Evolutionary conservation across 371 early-diverging fungal species (phyloP), one percentile per base, ranked within the genome.

Genomic region (Mortierella sp.): DNA sequence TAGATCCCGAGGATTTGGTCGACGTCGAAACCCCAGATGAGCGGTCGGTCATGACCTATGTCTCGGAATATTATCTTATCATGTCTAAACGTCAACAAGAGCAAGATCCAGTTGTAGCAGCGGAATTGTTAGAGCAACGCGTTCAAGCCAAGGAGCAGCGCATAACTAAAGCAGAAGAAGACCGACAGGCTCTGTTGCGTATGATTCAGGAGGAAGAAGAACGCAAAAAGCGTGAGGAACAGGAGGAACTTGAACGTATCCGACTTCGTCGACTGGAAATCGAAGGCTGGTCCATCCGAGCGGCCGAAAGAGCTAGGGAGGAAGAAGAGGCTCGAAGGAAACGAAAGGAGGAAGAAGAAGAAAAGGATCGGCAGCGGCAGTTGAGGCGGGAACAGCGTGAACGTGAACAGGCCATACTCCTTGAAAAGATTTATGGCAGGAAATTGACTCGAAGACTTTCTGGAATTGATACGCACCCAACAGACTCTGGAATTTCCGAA

Each of bases 21-120:
- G 84, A 77, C 26, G 83, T 84, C 2, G 79, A 78, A 63, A 83
- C 77, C 10, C 89, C 90, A 2, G 93, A 93, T 73, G 92, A 91
- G 78, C 85, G 86, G 70, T 84, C 84, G 37, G 72, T 93, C 51
- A 87, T 91, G 83, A 90, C 89, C 16, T 91, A 93, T 69, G 84
- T 91, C 26, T 86, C 88, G 10, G 86, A 88, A 54, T 88, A 88
- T 54, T 91, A 86, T 54, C 74, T 81, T 40, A 73, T 83, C 64
- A 84, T 84, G 84, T 72, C 84, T 26, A 71, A 72, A 20, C 72
- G 70, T 47, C 75, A 86, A 30, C 68, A 68, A 30, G 73, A 76
- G 22, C 74, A 74, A 51, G 77, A 62, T 22, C 73, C 70, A 16
- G 70, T 39, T 3, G 10, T 66, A 1, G 63, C 67, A 32, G 75